These are phyloP conservation scores for Phytophthora podocarpi DNA, from an alignment of 352 stramenopile genomes.

Conservation along the genomic window DNA sequence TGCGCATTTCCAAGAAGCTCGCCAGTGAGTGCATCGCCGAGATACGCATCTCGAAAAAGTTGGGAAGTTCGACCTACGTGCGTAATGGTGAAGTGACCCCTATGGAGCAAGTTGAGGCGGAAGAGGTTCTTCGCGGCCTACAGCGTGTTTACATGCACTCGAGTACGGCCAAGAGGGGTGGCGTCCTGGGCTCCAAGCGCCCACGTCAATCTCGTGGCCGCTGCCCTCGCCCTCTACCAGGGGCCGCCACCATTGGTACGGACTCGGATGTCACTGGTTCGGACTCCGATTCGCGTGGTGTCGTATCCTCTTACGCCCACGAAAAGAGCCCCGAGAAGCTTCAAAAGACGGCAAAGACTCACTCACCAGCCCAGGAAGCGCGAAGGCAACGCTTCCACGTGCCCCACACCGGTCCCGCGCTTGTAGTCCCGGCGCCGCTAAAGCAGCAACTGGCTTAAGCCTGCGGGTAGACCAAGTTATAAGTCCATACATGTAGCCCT, in stretches of 20 bases:
- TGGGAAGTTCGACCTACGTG: conserved; percentile 70
- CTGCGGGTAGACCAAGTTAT: conserved; percentile 17
- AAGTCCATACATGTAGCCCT: not conserved
- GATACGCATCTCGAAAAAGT: conserved; percentile 75
- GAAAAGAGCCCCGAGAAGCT: conserved; percentile 21
- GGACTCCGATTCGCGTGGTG: conserved; percentile 14
- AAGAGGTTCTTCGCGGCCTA: conserved; percentile 46
- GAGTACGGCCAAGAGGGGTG: conserved; percentile 9
- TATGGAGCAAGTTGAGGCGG: conserved; percentile 38
- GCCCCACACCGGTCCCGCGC: conserved; percentile 8
- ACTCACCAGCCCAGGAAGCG: conserved; percentile 24
- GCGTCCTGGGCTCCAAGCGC: conserved; percentile 19
- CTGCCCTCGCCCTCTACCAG: conserved; percentile 1
- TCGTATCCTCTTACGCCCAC: not conserved
- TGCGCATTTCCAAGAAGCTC: conserved; percentile 83
- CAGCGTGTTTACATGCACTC: conserved; percentile 44
- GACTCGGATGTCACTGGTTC: conserved; percentile 28
- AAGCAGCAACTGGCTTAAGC: conserved; percentile 33
- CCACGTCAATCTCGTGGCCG: conserved; percentile 22
- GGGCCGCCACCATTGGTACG: conserved; percentile 4
- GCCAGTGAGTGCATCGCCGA: conserved; percentile 68
- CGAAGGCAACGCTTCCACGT: conserved; percentile 22
- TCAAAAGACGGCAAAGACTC: conserved; percentile 23
- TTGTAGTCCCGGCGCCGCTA: conserved; percentile 22
- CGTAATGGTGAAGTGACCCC: conserved; percentile 37